phyloP scores from a whole-genome alignment of 768 basidiomycete genomes.

The Naganishia onofrii region DNA sequence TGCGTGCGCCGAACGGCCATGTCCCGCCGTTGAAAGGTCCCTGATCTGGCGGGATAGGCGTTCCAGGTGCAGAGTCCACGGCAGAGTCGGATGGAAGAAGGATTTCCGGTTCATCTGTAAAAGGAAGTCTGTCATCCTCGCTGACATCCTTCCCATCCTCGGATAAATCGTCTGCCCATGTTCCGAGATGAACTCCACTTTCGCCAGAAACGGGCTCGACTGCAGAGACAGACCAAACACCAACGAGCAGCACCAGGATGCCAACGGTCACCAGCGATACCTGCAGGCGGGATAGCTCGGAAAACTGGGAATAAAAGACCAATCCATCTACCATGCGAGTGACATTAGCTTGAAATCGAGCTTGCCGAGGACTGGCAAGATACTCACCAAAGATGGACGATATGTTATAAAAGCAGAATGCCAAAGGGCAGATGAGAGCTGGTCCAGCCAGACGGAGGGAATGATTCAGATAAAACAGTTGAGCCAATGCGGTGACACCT shows the following conservation, averaged over 20 bases:
- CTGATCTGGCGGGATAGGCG: background rate
- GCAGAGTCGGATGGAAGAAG: background rate
- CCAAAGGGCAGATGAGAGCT: constrained; percentile 83
- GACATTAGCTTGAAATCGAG: background rate
- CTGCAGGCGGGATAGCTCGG: constrained; percentile 66
- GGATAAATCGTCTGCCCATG: constrained; percentile 47
- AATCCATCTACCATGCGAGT: constrained; percentile 39
- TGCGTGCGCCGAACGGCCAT: background rate
- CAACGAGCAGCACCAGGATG: constrained; percentile 71
- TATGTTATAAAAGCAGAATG: constrained; percentile 92
- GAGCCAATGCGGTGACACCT: constrained; percentile 70
- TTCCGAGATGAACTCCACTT: constrained; percentile 53
- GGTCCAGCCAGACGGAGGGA: constrained; percentile 73
- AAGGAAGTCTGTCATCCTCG: constrained; percentile 13
- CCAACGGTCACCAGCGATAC: constrained; percentile 74
- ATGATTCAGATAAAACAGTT: constrained; percentile 57
- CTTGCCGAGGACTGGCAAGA: background rate
- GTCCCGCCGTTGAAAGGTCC: background rate
- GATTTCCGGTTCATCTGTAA: constrained; percentile 28
- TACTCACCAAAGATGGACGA: constrained; percentile 80
- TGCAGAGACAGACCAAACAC: constrained; percentile 86
- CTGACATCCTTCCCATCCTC: constrained; percentile 17
- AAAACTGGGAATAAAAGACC: constrained; percentile 86
- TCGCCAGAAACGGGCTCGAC: constrained; percentile 59
- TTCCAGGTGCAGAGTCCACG: constrained; percentile 6